These are phyloP conservation scores for Cystofilobasidium macerans DNA, from an alignment of 768 basidiomycete genomes.

Conservation along the genomic window DNA sequence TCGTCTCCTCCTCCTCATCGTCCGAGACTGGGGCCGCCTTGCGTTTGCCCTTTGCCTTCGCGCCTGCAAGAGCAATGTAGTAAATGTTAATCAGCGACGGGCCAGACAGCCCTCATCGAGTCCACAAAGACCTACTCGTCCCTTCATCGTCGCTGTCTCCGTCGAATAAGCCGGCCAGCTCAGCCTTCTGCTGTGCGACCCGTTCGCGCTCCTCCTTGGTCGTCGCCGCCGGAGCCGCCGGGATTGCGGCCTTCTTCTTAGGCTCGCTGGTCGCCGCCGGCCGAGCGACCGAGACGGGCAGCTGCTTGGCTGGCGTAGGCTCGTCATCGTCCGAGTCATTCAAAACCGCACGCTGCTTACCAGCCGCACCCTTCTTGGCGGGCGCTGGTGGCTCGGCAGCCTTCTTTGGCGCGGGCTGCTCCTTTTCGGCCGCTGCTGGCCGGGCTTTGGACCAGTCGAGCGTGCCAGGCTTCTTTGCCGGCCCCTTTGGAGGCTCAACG, in stretches of 20 bases:
- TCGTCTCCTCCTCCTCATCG: background rate
- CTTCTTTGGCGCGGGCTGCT: background rate
- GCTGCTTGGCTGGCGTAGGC: background rate
- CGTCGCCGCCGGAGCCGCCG: background rate
- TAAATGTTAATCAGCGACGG: background rate
- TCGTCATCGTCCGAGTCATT: background rate
- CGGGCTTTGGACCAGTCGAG: background rate
- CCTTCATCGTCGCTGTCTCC: background rate
- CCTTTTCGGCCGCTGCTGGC: too few species aligned
- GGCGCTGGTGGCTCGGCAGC: background rate
- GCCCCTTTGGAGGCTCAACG: background rate
- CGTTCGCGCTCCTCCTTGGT: background rate
- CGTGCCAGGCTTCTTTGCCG: background rate
- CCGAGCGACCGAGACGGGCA: background rate
- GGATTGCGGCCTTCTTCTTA: background rate
- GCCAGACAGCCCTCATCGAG: background rate
- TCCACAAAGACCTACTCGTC: background rate
- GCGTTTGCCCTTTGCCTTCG: background rate
- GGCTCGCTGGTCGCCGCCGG: background rate
- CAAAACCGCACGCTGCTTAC: background rate
- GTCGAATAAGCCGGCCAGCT: background rate
- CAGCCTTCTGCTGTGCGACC: background rate
- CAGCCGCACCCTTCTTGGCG: too few species aligned
- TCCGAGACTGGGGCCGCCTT: background rate
- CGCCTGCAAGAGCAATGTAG: background rate